Evolutionary conservation across 768 basidiomycete genomes (phyloP).

Genomic region (Suillus placidus): DNA sequence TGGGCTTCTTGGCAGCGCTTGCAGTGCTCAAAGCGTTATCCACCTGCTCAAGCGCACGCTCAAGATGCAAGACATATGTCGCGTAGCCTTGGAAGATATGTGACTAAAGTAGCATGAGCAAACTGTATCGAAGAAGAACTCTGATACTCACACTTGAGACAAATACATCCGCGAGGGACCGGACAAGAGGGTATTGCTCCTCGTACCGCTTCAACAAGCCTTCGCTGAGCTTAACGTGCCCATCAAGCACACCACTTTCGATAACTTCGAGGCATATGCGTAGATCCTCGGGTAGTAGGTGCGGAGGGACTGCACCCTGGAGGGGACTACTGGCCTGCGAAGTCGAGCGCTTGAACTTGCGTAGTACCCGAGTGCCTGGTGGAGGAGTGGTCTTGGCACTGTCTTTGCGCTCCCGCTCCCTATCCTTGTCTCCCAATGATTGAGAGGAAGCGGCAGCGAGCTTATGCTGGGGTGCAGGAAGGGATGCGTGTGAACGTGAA

Average conservation of each 20-base stretch:
- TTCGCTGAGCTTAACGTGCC: slow-evolving; percentile 84
- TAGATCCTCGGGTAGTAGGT: slow-evolving; percentile 86
- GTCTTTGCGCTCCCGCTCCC: slow-evolving; percentile 54
- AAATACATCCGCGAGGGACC: slow-evolving; percentile 95
- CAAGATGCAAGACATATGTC: slow-evolving; percentile 91
- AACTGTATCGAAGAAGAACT: slow-evolving; percentile 10
- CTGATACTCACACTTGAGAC: slow-evolving; percentile 75
- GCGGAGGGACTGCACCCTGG: slow-evolving; percentile 62
- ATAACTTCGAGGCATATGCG: slow-evolving; percentile 85
- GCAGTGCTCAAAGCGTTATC: slow-evolving; percentile 73
- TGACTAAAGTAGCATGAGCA: slow-evolving; percentile 52
- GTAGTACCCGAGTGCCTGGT: slow-evolving; percentile 54
- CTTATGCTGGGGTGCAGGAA: slow-evolving; percentile 68
- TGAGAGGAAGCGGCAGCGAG: slow-evolving; percentile 65
- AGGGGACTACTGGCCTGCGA: slow-evolving; percentile 50
- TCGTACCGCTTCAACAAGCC: slow-evolving; percentile 90
- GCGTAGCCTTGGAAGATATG: slow-evolving; percentile 94
- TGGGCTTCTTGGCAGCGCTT: slow-evolving; percentile 70
- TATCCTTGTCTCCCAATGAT: slow-evolving; percentile 58
- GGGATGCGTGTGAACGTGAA: slow-evolving; percentile 76
- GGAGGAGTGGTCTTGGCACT: slow-evolving; percentile 38
- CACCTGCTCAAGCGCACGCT: slow-evolving; percentile 85
- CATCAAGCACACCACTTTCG: slow-evolving; percentile 83
- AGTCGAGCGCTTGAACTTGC: slow-evolving; percentile 70
- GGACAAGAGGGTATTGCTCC: slow-evolving; percentile 92